Base-by-base conservation (phyloP, 768 basidiomycete genomes). In the Pulveroboletus sp. region DNA sequence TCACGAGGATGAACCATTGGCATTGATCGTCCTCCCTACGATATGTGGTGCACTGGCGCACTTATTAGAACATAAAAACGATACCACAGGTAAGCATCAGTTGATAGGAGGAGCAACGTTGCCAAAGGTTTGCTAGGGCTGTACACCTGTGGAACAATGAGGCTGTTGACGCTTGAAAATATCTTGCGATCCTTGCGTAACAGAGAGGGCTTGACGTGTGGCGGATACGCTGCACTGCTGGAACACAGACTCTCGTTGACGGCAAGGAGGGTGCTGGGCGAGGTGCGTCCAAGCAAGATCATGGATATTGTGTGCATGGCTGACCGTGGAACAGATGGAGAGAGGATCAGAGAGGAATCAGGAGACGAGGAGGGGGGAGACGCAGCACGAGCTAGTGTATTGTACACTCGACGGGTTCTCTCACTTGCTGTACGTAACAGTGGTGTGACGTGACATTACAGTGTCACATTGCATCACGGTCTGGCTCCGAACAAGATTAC, bases 1-100 rank as follows among this genome's bases (percentile, higher is more conserved):
- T n/a, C 71, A 64, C 26, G 75, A 77, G 32, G 74, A 80, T 27
- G 77, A 78, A 50, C 67, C 76, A 2, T 66, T 84, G 24, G 77
- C 77, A 9, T 56, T 83, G 39, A 55, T 82, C 27, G 65, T 76
- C 9, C 72, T 72, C 42, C 74, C 80, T 8, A 63, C 68, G 14
- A 63, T 88, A 47, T 86, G 80, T 52, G 54, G 60, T 30, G 82
- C 77, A 10, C 56, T 87, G 46, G 48, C 62, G 3, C 67, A 61
- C 41, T 56, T 86, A 14, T 49, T 74, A 28, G 61, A 58, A 39
- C 43, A 62, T 32, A 51, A 49, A 28, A 60, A 66, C 21, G 44
- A 58, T 17, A 40, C 33, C 11, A 51, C 61, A 4, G 49, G 73
- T 74, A 56, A 50, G 71, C 43, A n/a, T 28, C 15, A 32, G 18